Base-by-base conservation (phyloP, 768 basidiomycete genomes). In the Harrya chromipes region DNA sequence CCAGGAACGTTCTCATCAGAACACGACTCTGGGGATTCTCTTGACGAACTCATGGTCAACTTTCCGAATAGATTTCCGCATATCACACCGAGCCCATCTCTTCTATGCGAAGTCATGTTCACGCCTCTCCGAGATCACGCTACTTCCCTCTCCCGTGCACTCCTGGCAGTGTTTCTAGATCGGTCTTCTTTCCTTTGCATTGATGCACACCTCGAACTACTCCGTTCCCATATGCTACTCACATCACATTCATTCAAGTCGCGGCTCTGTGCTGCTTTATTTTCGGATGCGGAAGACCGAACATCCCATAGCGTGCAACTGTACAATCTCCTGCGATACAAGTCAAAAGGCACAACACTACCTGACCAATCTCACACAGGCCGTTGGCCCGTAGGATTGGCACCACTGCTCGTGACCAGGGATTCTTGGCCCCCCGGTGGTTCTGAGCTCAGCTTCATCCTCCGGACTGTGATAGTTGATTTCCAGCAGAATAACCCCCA, bases 341-440 rank as follows among this genome's bases (percentile, higher is more conserved):
- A 43, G 41, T 55, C 52, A 5, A 57, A 53, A 38, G 40, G 49
- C 4, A 16, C 41, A 17, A 14, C 38, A 1, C 60, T 61, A 16
- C 67, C 71, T 42, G 46, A 50, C n/a, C 56, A 54, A 23, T 54
- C 44, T 31, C 31, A 52, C 34, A 43, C 44, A 1, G 54, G 56
- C 26, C 70, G 70, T 13, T 81, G 84, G 81, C 80, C 82, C 1
- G 77, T 94, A 6, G 93, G 92, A 2, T 68, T 95, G 6, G 84
- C 87, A 9, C 74, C 83, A 0, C 78, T 80, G 3, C 67, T 95
- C n/a, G 78, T 85, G 33, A 83, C 87, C 39, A 74, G 85, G 31
- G 81, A 82, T 43, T 80, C 76, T 5, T 95, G 93, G 93, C 93
- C 93, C 0, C 93, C 93, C 12, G 85, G 87, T 16, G 90, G 89